These are phyloP conservation scores for Lactifluus hygrophoroides DNA, from an alignment of 768 basidiomycete species.

Conservation along the genomic window DNA sequence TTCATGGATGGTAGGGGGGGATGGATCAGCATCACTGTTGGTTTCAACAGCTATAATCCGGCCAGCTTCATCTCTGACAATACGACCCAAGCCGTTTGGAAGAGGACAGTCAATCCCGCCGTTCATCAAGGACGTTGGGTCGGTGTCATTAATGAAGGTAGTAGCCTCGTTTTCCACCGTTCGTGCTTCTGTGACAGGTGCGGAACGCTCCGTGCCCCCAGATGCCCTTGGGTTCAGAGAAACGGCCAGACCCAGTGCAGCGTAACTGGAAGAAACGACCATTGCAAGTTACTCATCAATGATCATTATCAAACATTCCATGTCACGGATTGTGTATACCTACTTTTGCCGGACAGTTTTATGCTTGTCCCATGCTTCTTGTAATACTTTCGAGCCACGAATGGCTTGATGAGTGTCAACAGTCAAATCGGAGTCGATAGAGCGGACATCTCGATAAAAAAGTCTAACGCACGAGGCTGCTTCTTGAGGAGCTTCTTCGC, in stretches of 20 bases:
- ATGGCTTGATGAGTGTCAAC: slow-evolving; percentile 43
- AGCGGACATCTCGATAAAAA: slow-evolving; percentile 11
- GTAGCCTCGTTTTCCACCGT: slow-evolving; percentile 14
- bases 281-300: slow-evolving; percentile 9
- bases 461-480: slow-evolving; percentile 51
- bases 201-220: slow-evolving; percentile 54
- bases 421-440: slow-evolving; percentile 8
- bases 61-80: slow-evolving; percentile 16
- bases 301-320: slow-evolving; percentile 15
- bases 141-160: slow-evolving; percentile 1
- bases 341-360: slow-evolving; percentile 93
- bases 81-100: slow-evolving; percentile 11
- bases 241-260: slow-evolving; percentile 63
- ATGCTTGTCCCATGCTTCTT: slow-evolving; percentile 77
- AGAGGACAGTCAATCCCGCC: background rate
- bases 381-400: slow-evolving; percentile 70
- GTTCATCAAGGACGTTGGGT: background rate
- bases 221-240: slow-evolving; percentile 57
- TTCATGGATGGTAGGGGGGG: background rate
- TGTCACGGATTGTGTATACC: slow-evolving; percentile 25
- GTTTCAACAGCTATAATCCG: slow-evolving; percentile 13
- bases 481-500: slow-evolving; percentile 74
- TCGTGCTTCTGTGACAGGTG: slow-evolving; percentile 13
- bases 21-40: slow-evolving; percentile 2
- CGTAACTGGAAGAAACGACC: slow-evolving; percentile 44